phyloP scores from a whole-genome alignment of 139 green algal species.

The Tetraselmis striata region DNA sequence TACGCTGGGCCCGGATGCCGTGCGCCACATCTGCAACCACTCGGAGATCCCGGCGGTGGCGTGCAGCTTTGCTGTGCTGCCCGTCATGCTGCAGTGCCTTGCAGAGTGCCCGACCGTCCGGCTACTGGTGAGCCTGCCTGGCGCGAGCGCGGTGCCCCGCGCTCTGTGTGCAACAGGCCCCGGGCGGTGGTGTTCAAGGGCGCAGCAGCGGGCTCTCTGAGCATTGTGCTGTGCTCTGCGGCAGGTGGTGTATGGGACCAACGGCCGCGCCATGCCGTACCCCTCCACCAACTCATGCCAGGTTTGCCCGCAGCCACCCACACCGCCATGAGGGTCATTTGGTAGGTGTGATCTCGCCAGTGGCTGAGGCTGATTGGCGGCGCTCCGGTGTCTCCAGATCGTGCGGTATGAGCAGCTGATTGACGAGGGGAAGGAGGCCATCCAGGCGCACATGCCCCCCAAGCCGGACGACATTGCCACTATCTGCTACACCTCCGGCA shows the following conservation, averaged over 20 bases:
- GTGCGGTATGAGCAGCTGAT: conserved; percentile 21
- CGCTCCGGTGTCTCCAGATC: too few relatives aligned
- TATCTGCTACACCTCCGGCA: conserved; percentile 96
- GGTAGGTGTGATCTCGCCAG: not conserved
- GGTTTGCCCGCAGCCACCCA: conserved; percentile 29
- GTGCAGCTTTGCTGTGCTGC: conserved; percentile 58
- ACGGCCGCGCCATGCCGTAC: not conserved
- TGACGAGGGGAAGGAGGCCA: conserved; percentile 17
- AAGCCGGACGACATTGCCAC: conserved; percentile 70
- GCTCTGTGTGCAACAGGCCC: too few relatives aligned
- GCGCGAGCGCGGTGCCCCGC: too few relatives aligned
- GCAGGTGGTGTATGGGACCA: not conserved
- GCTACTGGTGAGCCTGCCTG: conserved; percentile 58
- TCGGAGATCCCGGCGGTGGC: conserved; percentile 79
- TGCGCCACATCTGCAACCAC: conserved; percentile 92
- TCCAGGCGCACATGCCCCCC: conserved; percentile 67
- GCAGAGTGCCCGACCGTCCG: conserved; percentile 62
- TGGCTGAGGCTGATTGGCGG: conserved; percentile 4
- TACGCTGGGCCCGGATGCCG: conserved; percentile 87
- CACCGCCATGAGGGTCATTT: conserved; percentile 22
- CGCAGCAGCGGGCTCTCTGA: too few relatives aligned
- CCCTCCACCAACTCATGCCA: conserved; percentile 31
- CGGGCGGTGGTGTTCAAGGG: too few relatives aligned
- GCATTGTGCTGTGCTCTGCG: too few relatives aligned
- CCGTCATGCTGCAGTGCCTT: conserved; percentile 65